Evolutionary conservation across 2,329 filamentous ascomycete genomes (phyloP).

Genomic region (Corynespora cassiicola): DNA sequence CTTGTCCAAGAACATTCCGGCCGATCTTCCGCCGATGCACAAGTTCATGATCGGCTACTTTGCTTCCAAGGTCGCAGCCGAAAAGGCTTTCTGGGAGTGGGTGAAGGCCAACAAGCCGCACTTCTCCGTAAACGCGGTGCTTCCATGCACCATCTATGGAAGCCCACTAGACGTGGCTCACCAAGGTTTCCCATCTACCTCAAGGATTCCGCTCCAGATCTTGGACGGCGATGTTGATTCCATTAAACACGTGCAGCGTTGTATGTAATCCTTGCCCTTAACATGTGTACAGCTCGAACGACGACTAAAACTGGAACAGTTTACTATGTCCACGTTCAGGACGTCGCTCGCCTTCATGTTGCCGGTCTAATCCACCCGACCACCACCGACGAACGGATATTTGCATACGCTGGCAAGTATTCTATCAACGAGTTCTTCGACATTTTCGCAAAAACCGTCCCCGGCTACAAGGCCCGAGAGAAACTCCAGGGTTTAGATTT

Average conservation of each 20-base stretch:
- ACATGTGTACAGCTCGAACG: background rate
- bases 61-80: slow-evolving; percentile 51
- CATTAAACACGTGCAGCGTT: slow-evolving; percentile 16
- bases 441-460: slow-evolving; percentile 8
- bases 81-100: slow-evolving; percentile 52
- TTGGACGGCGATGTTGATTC: slow-evolving; percentile 17
- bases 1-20: slow-evolving; percentile 31
- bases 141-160: slow-evolving; percentile 17
- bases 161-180: slow-evolving; percentile 13
- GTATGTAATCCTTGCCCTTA: slow-evolving; percentile 7
- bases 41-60: slow-evolving; percentile 41
- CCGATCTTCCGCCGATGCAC: slow-evolving; percentile 22
- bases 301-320: slow-evolving; percentile 10
- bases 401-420: slow-evolving; percentile 14
- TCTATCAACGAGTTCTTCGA: slow-evolving; percentile 18
- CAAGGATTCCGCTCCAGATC: slow-evolving; percentile 11
- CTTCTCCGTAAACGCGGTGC: slow-evolving; percentile 48
- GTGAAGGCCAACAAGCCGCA: slow-evolving; percentile 45
- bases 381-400: slow-evolving; percentile 19
- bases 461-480: slow-evolving; percentile 5
- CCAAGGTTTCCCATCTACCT: slow-evolving; percentile 21
- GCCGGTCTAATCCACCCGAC: slow-evolving; percentile 19
- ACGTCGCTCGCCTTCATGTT: slow-evolving; percentile 26
- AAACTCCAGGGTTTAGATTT: slow-evolving; percentile 13
- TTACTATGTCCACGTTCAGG: slow-evolving; percentile 23